These are phyloP conservation scores for Chamaecrista fasciculata DNA, from an alignment of 306 rosid species.

Conservation along the genomic window DNA sequence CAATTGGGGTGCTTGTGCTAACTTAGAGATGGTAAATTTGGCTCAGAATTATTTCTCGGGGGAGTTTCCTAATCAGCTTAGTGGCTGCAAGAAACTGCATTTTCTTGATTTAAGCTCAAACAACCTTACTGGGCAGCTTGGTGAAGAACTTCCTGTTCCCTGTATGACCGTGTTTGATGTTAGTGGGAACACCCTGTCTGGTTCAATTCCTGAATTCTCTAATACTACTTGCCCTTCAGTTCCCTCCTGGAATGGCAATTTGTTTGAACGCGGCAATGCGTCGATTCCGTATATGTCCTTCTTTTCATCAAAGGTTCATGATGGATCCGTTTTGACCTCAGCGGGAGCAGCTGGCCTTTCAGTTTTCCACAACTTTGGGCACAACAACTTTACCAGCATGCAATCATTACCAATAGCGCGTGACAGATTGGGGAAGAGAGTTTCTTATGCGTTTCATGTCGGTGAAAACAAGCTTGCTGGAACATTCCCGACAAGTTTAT, in stretches of 20 bases:
- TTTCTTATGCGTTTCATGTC: constrained; percentile 49
- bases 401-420: constrained; percentile 58
- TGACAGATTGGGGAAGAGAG: constrained; percentile 46
- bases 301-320: constrained; percentile 45
- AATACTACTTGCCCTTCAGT: constrained; percentile 34
- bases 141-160: constrained; percentile 53
- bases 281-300: constrained; percentile 47
- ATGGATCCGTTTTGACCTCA: constrained; percentile 29
- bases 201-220: constrained; percentile 57
- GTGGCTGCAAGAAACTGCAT: constrained; percentile 60
- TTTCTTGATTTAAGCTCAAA: constrained; percentile 69
- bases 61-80: constrained; percentile 50
- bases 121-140: constrained; percentile 63
- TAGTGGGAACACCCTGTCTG: constrained; percentile 62
- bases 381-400: constrained; percentile 58
- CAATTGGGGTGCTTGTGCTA: constrained; percentile 66
- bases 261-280: constrained; percentile 18
- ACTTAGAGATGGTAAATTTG: constrained; percentile 76
- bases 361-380: constrained; percentile 67
- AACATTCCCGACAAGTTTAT: constrained; percentile 52
- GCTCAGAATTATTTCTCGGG: constrained; percentile 68
- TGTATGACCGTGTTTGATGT: constrained; percentile 81
- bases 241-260: constrained; percentile 33
- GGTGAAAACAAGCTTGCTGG: constrained; percentile 72
- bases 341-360: constrained; percentile 35